Evolutionary conservation across 225 moss, liverwort and hornwort genomes (phyloP), one percentile per base, ranked within the genome.

Genomic region (Rhytidiadelphus loreus): DNA sequence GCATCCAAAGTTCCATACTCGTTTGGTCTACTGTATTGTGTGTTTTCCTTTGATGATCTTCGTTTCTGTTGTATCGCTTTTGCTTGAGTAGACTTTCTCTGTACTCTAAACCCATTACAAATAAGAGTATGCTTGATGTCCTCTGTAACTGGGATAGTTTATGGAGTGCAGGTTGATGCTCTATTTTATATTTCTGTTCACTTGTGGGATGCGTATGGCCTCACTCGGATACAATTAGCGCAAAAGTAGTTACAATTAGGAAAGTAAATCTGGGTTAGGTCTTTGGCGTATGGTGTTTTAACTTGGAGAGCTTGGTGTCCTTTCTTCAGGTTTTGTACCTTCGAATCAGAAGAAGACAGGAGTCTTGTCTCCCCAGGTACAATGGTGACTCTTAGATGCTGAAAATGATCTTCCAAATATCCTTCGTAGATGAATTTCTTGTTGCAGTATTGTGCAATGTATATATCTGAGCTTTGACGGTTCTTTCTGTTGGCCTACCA

Each of bases 291-390:
- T 85, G 46, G 78, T 85, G 29, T 75, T 63, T 77, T 65, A 79
- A 93, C 57, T 72, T 84, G 32, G 19, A 53, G 60, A 80, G 41
- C 26, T 87, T 87, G 52, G 57, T 82, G 66, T 71, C 64, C 64
- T 88, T 68, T 83, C 70, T 89, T 83, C 90, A 95, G 94, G 91
- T 83, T 91, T 88, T 88, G 89, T 88, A 48, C 88, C 90, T 82
- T 89, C 84, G 53, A 91, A 85, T 91, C 78, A 87, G 83, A 87
- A 83, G 80, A 91, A 84, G 83, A 66, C 85, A 65, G 87, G 55
- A 89, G 82, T 60, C 46, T 85, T 74, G 66, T 83, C 89, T 77
- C 77, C 85, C 78, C 94, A 93, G 94, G 93, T 92, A 91, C 65
- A 69, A 73, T 76, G 55, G 57, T 52, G 52, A 84, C 74, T 88